Percentiles rank a stretch among this genome's conserved stretches.
Evolutionary conservation across 2,329 filamentous ascomycete genomes (phyloP).

Genomic region (Xylariales sp.): DNA sequence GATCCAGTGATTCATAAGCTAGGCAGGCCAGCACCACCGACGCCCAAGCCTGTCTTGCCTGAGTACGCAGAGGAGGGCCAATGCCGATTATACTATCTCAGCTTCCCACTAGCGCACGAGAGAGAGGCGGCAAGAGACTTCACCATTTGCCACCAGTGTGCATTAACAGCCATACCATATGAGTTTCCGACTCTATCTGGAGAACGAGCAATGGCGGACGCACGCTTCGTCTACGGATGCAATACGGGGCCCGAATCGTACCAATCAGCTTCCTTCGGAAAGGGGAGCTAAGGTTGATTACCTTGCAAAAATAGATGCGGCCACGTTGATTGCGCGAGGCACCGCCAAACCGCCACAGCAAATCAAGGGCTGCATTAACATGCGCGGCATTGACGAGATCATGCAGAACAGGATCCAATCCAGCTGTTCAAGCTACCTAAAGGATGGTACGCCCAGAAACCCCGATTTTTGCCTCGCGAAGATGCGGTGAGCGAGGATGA

Average conservation of each 20-base stretch:
- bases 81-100: conserved; percentile 67
- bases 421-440: conserved; percentile 56
- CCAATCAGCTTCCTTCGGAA: conserved; percentile 57
- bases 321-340: conserved; percentile 48
- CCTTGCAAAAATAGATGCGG: conserved; percentile 57
- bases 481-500: conserved; percentile 51
- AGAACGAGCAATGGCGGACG: conserved; percentile 48
- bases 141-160: conserved; percentile 58
- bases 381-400: conserved; percentile 48
- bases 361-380: conserved; percentile 60
- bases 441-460: conserved; percentile 62
- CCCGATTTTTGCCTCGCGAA: conserved; percentile 54
- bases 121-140: conserved; percentile 14
- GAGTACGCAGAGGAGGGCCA: conserved; percentile 55
- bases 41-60: conserved; percentile 27
- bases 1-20: conserved; percentile 64
- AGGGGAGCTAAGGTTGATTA: conserved; percentile 63
- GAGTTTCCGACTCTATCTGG: conserved; percentile 62
- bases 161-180: conserved; percentile 59
- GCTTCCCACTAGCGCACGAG: conserved; percentile 45
- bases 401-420: conserved; percentile 50
- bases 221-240: conserved; percentile 64
- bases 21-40: conserved; percentile 55
- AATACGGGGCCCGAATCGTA: conserved; percentile 49
- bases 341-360: conserved; percentile 36